Evolutionary conservation across 2,329 filamentous ascomycete genomes (phyloP).

Genomic region (Cladosporium velox): DNA sequence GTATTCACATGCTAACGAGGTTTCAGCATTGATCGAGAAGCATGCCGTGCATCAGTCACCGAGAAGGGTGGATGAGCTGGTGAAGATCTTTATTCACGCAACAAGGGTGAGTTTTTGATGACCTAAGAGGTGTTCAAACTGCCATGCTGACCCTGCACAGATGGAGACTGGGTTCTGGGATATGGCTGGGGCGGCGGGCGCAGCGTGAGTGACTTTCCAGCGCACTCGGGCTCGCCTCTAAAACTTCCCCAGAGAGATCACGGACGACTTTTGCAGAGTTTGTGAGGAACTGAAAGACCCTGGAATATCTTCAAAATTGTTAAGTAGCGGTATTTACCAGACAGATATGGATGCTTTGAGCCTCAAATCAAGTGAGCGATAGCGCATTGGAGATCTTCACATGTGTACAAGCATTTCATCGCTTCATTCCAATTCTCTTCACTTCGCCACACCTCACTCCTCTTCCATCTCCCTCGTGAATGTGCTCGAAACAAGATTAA

Average conservation of each 20-base stretch:
- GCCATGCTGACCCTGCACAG: conserved; percentile 40
- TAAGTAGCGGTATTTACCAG: neutral
- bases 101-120: conserved; percentile 63
- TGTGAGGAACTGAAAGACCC: neutral
- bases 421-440: neutral
- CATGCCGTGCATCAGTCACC: conserved; percentile 73
- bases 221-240: neutral
- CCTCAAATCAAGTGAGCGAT: neutral
- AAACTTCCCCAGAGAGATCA: neutral
- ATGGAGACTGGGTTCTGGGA: conserved; percentile 77
- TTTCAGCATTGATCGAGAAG: conserved; percentile 68
- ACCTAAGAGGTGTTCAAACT: neutral
- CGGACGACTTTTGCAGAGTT: neutral
- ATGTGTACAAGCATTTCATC: neutral
- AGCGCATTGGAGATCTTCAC: neutral
- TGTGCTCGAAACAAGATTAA: conserved; percentile 4
- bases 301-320: neutral
- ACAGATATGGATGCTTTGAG: neutral
- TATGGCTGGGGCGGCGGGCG: conserved; percentile 52
- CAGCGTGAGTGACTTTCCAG: neutral
- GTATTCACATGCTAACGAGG: neutral
- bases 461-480: neutral
- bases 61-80: conserved; percentile 74
- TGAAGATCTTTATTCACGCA: conserved; percentile 82
- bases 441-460: neutral